Evolutionary conservation across 495 filamentous ascomycete genomes (phyloP), one percentile per base, ranked within the genome.

Genomic region (Staphylotrichum longicolle): DNA sequence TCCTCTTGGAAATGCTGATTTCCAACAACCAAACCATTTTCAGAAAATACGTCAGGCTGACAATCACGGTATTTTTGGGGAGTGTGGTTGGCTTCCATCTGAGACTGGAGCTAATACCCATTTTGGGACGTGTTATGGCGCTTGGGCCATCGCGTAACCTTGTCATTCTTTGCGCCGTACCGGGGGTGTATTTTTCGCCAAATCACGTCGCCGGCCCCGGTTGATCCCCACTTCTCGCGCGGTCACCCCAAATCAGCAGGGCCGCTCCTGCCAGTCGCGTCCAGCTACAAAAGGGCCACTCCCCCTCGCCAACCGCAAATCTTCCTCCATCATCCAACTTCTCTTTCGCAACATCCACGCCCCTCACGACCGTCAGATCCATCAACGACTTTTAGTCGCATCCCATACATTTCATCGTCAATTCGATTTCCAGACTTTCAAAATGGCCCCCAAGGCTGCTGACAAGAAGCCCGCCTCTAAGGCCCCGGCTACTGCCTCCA

Each of bases 401-500:
- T 68, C 63, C 58, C 58, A 51, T 68, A 55, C 39, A 68, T 66
- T 67, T 64, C 51, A 69, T 48, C 65, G 58, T 72, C 68, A 70
- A 68, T 64, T 65, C 61, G 68, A 57, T 68, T 65, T 66, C 44
- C 62, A 71, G 63, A 65, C 71, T 55, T 69, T 74, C 87, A 88
- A 73, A 87, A 96, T 96, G 93, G 86, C 92, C 83, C 92, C 92
- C 65, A 96, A 96, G 84, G 89, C 91, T 12, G 89, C 91, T 72
- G 93, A 97, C 91, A 97, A 96, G 88, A 93, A 93, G 80, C 90
- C 90, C 83, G 94, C 92, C 85, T 75, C 89, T 82, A 98, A 98
- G 91, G 93, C 93, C 67, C 94, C 94, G 46, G 93, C 91, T 74
- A 88, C 88, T 73, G 80, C 80, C 49, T 76, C 75, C 66, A 82